Conservation (phyloP, 2,329 filamentous ascomycete species). For the Diaporthe sp. region DNA sequence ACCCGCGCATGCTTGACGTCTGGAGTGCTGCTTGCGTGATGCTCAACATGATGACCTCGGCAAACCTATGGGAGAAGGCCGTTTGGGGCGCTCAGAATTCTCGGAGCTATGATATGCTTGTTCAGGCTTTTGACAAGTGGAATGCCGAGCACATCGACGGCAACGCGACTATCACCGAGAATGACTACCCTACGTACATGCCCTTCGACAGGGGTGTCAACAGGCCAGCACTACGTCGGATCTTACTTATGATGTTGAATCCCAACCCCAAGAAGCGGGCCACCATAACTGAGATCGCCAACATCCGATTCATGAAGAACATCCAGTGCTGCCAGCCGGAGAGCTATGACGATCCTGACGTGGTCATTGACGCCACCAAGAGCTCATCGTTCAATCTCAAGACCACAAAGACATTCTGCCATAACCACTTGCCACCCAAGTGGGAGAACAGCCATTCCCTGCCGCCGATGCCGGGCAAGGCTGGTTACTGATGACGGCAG, state of each 20-base stretch:
- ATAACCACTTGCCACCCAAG: constrained; percentile 68
- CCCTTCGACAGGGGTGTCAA: constrained; percentile 76
- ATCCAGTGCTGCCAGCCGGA: constrained; percentile 86
- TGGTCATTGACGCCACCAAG: constrained; percentile 73
- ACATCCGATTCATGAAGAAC: constrained; percentile 78
- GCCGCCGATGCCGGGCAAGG: constrained; percentile 65
- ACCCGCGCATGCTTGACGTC: constrained; percentile 85
- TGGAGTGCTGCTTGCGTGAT: constrained; percentile 90
- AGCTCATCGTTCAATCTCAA: constrained; percentile 59
- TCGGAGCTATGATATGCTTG: constrained; percentile 74
- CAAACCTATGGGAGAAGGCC: constrained; percentile 81
- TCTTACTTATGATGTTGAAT: constrained; percentile 86
- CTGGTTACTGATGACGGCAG: constrained; percentile 60
- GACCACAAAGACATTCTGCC: constrained; percentile 68
- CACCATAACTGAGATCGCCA: constrained; percentile 76
- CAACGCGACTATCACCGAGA: constrained; percentile 61
- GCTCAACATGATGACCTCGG: constrained; percentile 80
- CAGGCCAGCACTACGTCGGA: constrained; percentile 76
- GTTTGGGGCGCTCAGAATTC: constrained; percentile 60
- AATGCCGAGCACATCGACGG: constrained; percentile 63
- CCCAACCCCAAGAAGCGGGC: constrained; percentile 80
- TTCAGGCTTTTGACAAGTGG: constrained; percentile 78
- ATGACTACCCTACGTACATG: constrained; percentile 74
- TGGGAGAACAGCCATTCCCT: constrained; percentile 58
- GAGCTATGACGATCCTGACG: constrained; percentile 74